phyloP scores from a whole-genome alignment of 192 early-diverging fungal genomes.

The Lobosporangium transversale region DNA sequence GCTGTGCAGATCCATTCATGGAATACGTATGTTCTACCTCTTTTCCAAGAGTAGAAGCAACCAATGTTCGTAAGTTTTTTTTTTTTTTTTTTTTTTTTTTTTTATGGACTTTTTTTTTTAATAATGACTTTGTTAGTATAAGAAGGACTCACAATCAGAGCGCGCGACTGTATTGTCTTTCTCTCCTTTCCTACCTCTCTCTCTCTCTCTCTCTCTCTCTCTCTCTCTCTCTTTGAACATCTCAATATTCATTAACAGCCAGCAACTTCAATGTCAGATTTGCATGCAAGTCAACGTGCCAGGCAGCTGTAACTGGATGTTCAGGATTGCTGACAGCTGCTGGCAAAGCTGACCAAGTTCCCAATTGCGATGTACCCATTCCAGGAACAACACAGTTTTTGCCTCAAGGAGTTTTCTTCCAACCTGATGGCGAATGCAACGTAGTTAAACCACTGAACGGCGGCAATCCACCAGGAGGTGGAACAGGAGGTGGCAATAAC shows the following conservation, averaged over 20 bases:
- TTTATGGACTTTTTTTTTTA: no score
- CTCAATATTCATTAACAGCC: conserved; percentile 10
- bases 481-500: background rate
- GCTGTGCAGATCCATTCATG: conserved; percentile 28
- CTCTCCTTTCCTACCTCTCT: no score
- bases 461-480: background rate
- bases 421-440: conserved; percentile 22
- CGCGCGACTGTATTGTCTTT: no score
- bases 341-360: conserved; percentile 6
- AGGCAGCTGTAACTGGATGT: conserved; percentile 10
- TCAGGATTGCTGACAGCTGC: background rate
- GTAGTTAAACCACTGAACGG: background rate
- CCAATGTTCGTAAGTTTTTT: conserved; percentile 1
- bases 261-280: conserved; percentile 20
- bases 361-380: conserved; percentile 17
- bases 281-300: conserved; percentile 38
- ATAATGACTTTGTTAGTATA: no score
- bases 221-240: conserved; percentile 20
- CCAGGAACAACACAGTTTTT: background rate
- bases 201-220: no score
- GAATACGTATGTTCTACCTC: conserved; percentile 22
- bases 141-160: no score
- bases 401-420: conserved; percentile 20
- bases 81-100: no score
- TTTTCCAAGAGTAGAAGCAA: conserved; percentile 25